Percentiles rank a stretch among this genome's conserved stretches.
phyloP scores from a whole-genome alignment of 768 basidiomycete species.

The Tubosaeta sp. region DNA sequence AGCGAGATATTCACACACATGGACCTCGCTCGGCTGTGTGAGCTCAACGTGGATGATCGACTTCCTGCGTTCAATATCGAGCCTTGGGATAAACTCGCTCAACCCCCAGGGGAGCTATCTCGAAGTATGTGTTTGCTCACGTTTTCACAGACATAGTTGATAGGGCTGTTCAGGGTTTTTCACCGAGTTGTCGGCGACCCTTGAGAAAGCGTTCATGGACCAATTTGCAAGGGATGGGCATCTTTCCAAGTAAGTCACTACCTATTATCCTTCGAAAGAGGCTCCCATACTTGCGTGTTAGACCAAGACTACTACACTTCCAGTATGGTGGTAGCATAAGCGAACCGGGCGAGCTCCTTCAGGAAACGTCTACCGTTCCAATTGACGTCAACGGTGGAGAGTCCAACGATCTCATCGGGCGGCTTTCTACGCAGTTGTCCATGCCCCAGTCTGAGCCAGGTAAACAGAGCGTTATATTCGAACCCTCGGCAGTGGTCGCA shows the following conservation, averaged over 20 bases:
- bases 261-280: not conserved
- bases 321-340: constrained; percentile 45
- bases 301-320: constrained; percentile 50
- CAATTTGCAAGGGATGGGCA: constrained; percentile 35
- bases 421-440: constrained; percentile 36
- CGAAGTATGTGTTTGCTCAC: constrained; percentile 28
- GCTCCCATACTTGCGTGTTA: constrained; percentile 5
- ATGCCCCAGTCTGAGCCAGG: constrained; percentile 19
- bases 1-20: constrained; percentile 67
- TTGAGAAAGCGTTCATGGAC: constrained; percentile 43
- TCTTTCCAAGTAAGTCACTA: constrained; percentile 23
- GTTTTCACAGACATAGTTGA: constrained; percentile 12
- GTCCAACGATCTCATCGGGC: constrained; percentile 55
- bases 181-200: constrained; percentile 34
- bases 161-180: constrained; percentile 43
- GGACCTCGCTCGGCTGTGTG: constrained; percentile 58
- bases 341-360: constrained; percentile 28
- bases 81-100: constrained; percentile 34
- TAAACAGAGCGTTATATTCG: constrained; percentile 56
- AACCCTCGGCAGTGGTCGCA: constrained; percentile 58
- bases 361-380: constrained; percentile 45
- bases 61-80: constrained; percentile 44
- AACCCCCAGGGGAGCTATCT: constrained; percentile 41
- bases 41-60: constrained; percentile 50
- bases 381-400: constrained; percentile 46